A percentile compares a stretch with the other conserved stretches of the same genome.
Conservation (phyloP, 108 stramenopile species). For the Asterionellopsis glacialis region DNA sequence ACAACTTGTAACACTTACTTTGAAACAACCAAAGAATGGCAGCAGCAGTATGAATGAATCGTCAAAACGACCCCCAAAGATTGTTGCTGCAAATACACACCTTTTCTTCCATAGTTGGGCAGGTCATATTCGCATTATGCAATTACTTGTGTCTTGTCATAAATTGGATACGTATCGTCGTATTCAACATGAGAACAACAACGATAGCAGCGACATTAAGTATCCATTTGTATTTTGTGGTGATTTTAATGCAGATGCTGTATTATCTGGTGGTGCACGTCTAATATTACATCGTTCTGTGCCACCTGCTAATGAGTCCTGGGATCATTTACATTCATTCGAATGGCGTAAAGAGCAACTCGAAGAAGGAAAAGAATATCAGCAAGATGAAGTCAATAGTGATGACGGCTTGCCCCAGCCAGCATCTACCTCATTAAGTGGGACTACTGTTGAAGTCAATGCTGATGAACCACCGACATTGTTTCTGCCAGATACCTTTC, state of each 20-base stretch:
- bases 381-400: slow-evolving; percentile 15
- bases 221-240: slow-evolving; percentile 62
- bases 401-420: slow-evolving; percentile 6
- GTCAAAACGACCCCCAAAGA: slow-evolving; percentile 9
- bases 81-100: slow-evolving; percentile 66
- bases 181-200: background rate
- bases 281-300: slow-evolving; percentile 42
- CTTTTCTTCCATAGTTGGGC: slow-evolving; percentile 73
- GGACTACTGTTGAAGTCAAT: slow-evolving; percentile 12
- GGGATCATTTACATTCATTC: slow-evolving; percentile 53
- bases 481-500: slow-evolving; percentile 39
- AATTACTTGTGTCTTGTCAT: slow-evolving; percentile 37
- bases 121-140: slow-evolving; percentile 58
- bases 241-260: slow-evolving; percentile 55
- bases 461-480: slow-evolving; percentile 33
- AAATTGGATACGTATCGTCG: slow-evolving; percentile 37
- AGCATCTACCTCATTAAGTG: background rate
- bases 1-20: slow-evolving; percentile 35
- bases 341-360: slow-evolving; percentile 47
- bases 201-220: too few relatives aligned
- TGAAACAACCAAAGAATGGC: slow-evolving; percentile 2
- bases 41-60: background rate
- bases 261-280: slow-evolving; percentile 35
- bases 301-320: slow-evolving; percentile 22
- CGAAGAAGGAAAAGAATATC: slow-evolving; percentile 5